These are phyloP conservation scores for Citrus cavaleriei DNA, from an alignment of 345 rosid genomes.

Conservation along the genomic window DNA sequence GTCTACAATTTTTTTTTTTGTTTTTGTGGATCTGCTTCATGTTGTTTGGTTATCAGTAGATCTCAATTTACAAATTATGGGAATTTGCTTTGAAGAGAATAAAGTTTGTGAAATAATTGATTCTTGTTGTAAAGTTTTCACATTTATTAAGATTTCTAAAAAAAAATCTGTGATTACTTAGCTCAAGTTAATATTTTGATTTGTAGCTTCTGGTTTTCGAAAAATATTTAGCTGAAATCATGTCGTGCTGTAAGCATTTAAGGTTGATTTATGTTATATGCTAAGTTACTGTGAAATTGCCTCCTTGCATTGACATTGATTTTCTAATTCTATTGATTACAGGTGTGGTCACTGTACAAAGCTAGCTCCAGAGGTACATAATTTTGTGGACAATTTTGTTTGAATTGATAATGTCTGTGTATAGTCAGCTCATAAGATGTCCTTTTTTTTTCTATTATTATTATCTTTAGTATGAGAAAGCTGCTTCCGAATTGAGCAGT, in stretches of 20 bases:
- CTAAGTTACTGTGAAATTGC: background rate
- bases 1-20: background rate
- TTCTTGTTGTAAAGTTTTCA: no score
- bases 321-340: background rate
- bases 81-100: background rate
- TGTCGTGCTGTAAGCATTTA: no score
- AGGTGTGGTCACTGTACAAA: conserved; percentile 98
- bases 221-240: no score
- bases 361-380: conserved; percentile 89
- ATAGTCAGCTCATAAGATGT: background rate
- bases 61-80: background rate
- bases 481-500: conserved; percentile 73
- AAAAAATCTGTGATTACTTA: background rate
- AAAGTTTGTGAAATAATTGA: background rate
- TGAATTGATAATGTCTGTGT: background rate
- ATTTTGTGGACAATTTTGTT: background rate
- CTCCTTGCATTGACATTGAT: background rate
- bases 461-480: conserved; percentile 76
- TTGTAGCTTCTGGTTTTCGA: background rate
- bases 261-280: background rate
- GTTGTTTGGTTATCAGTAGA: conserved; percentile 2
- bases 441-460: conserved; percentile 5
- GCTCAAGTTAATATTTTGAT: background rate
- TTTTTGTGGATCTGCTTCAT: background rate
- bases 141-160: no score